phyloP scores from a whole-genome alignment of 1,284 basidiomycete species.

The Melampsora americana region DNA sequence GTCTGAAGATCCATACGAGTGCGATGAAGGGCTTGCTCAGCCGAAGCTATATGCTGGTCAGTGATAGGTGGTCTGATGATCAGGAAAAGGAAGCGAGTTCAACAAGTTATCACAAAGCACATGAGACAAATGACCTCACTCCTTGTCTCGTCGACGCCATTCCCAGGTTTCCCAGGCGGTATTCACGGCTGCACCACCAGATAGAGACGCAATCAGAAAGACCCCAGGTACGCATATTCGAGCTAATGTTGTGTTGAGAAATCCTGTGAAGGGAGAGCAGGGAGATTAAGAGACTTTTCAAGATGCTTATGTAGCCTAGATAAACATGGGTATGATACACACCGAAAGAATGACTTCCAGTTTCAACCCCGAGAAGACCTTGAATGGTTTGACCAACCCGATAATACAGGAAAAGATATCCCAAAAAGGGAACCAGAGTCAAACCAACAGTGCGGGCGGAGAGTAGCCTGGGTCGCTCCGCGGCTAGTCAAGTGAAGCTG shows the following conservation, averaged over 20 bases:
- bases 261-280: slow-evolving; percentile 42
- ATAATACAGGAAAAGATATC: slow-evolving; percentile 50
- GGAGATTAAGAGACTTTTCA: not conserved
- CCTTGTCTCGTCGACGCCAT: slow-evolving; percentile 50
- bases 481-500: slow-evolving; percentile 47
- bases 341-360: slow-evolving; percentile 50
- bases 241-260: slow-evolving; percentile 51
- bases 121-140: slow-evolving; percentile 45
- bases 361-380: slow-evolving; percentile 48
- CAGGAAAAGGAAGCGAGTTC: slow-evolving; percentile 2
- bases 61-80: slow-evolving; percentile 49
- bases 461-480: slow-evolving; percentile 30
- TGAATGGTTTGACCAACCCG: slow-evolving; percentile 48
- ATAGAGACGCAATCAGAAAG: slow-evolving; percentile 55
- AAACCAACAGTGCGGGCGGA: slow-evolving; percentile 46
- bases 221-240: slow-evolving; percentile 56
- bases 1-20: slow-evolving; percentile 49
- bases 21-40: slow-evolving; percentile 49
- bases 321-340: not conserved
- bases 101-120: not conserved
- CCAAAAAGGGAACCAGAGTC: slow-evolving; percentile 49
- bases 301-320: not conserved
- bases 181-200: slow-evolving; percentile 55
- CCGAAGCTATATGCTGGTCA: slow-evolving; percentile 49
- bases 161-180: slow-evolving; percentile 56